phyloP scores from a whole-genome alignment of 139 green algal species.

The Mesotaenium endlicherianum region DNA sequence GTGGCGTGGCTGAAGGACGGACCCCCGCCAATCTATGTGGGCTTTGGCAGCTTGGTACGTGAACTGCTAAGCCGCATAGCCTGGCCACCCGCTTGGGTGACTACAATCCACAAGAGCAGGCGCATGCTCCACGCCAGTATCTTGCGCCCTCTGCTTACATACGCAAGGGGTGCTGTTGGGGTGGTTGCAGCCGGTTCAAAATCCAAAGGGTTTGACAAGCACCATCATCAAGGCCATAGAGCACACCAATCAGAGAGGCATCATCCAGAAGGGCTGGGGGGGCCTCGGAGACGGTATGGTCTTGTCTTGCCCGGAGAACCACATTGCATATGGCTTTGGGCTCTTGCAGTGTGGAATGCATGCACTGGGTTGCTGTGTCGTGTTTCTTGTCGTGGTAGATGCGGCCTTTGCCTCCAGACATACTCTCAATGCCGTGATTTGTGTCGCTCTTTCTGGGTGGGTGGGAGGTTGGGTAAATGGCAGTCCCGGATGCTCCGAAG shows the following conservation, averaged over 20 bases:
- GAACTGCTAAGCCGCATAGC: too few relatives aligned
- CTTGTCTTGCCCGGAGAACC: too few relatives aligned
- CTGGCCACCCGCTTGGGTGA: too few relatives aligned
- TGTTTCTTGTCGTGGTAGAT: too few relatives aligned
- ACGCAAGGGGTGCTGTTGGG: not conserved
- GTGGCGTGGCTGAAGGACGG: constrained; percentile 57
- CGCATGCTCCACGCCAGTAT: not conserved
- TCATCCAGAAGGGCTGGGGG: constrained; percentile 47
- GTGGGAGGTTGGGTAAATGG: too few relatives aligned
- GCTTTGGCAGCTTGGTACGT: constrained; percentile 64
- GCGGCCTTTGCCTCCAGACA: too few relatives aligned
- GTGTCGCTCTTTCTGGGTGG: too few relatives aligned
- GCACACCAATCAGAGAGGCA: constrained; percentile 15
- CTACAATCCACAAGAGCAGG: too few relatives aligned
- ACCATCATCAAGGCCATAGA: constrained; percentile 26
- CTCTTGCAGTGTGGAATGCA: too few relatives aligned
- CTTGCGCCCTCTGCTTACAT: not conserved
- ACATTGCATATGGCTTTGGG: too few relatives aligned
- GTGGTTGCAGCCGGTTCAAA: constrained; percentile 24
- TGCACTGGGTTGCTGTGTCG: too few relatives aligned
- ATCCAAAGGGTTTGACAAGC: constrained; percentile 26
- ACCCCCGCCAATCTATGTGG: constrained; percentile 62
- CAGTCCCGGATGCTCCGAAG: not conserved
- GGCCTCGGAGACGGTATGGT: constrained; percentile 33
- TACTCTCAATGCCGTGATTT: too few relatives aligned